Percentiles rank a stretch among this genome's conserved stretches.
These are phyloP conservation scores for Tulasnella sp. DNA, from an alignment of 768 basidiomycete genomes.

Conservation along the genomic window DNA sequence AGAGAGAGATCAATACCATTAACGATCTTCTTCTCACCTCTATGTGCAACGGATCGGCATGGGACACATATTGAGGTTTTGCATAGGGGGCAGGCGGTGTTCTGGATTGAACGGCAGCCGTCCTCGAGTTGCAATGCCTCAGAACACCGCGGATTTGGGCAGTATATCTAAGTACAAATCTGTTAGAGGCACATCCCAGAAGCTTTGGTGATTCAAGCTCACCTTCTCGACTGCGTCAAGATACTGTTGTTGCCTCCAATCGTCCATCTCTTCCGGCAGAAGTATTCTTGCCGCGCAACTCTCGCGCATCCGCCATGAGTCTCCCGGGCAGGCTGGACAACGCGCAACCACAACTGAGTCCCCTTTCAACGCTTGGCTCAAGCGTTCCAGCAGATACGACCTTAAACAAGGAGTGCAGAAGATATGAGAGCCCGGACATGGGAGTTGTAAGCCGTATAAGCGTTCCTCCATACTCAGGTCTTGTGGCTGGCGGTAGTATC, in stretches of 20 bases:
- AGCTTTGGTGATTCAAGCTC: not conserved
- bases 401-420: not conserved
- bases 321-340: not conserved
- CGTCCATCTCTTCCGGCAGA: not conserved
- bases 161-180: not conserved
- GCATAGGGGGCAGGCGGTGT: not conserved
- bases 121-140: not conserved
- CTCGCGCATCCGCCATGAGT: not conserved
- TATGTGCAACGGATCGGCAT: not conserved
- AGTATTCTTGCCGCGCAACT: not conserved
- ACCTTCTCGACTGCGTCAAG: not conserved
- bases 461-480: not conserved
- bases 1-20: not conserved
- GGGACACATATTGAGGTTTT: not conserved
- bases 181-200: not conserved
- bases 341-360: not conserved
- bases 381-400: not conserved
- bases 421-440: not conserved
- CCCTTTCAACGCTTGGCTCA: not conserved
- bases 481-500: not conserved
- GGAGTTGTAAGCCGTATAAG: not conserved
- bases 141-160: constrained; percentile 8
- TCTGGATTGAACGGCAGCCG: not conserved
- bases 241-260: not conserved
- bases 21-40: no score